Percentiles rank a stretch among this genome's conserved stretches.
These are phyloP conservation scores for Lodderomyces parapsilosis DNA, from an alignment of 1,139 yeast genomes.

Conservation along the genomic window DNA sequence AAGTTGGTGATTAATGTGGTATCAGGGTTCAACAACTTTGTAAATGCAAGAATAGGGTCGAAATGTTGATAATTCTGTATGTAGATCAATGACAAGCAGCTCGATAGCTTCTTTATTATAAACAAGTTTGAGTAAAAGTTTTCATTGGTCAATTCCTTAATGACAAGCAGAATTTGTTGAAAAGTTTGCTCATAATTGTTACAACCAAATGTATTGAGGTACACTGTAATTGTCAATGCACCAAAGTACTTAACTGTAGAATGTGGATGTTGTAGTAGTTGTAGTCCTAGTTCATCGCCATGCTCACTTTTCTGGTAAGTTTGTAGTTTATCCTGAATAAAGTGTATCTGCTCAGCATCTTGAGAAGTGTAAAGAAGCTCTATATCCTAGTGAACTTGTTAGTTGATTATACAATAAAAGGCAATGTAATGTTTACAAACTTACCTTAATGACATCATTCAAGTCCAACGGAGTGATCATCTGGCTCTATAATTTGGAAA, in stretches of 20 bases:
- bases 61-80: slow-evolving; percentile 25
- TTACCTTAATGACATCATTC: slow-evolving; percentile 17
- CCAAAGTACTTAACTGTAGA: slow-evolving; percentile 66
- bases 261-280: slow-evolving; percentile 39
- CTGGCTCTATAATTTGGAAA: neutral
- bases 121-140: slow-evolving; percentile 18
- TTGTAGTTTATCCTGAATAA: slow-evolving; percentile 54
- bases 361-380: slow-evolving; percentile 41
- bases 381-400: slow-evolving; percentile 25
- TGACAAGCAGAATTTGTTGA: slow-evolving; percentile 8
- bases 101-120: slow-evolving; percentile 37
- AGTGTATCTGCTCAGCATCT: slow-evolving; percentile 42
- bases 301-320: slow-evolving; percentile 50
- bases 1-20: neutral
- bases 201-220: slow-evolving; percentile 39
- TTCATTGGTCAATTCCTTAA: slow-evolving; percentile 6
- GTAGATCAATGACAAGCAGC: slow-evolving; percentile 56
- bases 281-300: slow-evolving; percentile 52
- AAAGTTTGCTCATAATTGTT: slow-evolving; percentile 11
- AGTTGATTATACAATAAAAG: slow-evolving; percentile 4
- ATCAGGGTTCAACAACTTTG: neutral
- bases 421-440: slow-evolving; percentile 10
- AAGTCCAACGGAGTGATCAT: slow-evolving; percentile 8
- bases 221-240: slow-evolving; percentile 65
- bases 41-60: slow-evolving; percentile 11